Percentiles rank a stretch among this genome's conserved stretches.
Evolutionary conservation across 2,329 filamentous ascomycete genomes (phyloP).

Genomic region (Cercospora zeae-maydis): DNA sequence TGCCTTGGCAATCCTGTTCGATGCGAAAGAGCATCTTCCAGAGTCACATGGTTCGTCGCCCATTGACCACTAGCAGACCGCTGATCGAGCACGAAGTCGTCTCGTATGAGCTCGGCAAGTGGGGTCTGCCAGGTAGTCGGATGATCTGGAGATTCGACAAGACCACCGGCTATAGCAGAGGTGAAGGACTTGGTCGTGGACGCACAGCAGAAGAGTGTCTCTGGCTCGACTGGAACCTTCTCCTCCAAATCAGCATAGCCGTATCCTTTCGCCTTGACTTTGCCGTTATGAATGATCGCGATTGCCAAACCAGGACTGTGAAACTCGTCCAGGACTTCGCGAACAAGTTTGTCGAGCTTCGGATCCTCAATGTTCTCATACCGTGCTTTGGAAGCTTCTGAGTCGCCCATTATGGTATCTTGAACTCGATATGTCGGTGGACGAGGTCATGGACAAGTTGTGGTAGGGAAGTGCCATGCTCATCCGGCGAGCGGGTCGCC

Average conservation of each 20-base stretch:
- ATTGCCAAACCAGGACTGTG: slow-evolving; percentile 25
- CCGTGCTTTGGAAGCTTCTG: not conserved
- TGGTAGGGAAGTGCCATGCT: not conserved
- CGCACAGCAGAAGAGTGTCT: slow-evolving; percentile 31
- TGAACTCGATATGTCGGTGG: not conserved
- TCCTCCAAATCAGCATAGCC: slow-evolving; percentile 8
- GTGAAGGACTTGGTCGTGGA: slow-evolving; percentile 36
- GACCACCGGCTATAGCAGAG: slow-evolving; percentile 25
- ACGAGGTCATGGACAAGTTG: not conserved
- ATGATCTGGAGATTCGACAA: slow-evolving; percentile 29
- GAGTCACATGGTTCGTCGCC: slow-evolving; percentile 30
- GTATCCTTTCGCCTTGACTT: slow-evolving; percentile 21
- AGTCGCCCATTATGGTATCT: not conserved
- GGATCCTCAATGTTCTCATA: slow-evolving; percentile 14
- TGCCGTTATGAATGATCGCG: slow-evolving; percentile 17
- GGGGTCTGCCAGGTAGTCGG: slow-evolving; percentile 38
- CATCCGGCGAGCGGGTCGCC: not conserved
- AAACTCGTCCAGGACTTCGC: slow-evolving; percentile 18
- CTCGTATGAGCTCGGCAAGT: slow-evolving; percentile 36
- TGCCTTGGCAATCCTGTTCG: slow-evolving; percentile 38
- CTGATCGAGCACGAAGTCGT: slow-evolving; percentile 38
- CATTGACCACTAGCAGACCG: slow-evolving; percentile 19
- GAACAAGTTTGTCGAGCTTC: slow-evolving; percentile 17
- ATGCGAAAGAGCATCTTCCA: slow-evolving; percentile 38
- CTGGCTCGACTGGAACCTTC: slow-evolving; percentile 22